Conservation (phyloP, 331 rosid species). For the Quercus lobata region DNA sequence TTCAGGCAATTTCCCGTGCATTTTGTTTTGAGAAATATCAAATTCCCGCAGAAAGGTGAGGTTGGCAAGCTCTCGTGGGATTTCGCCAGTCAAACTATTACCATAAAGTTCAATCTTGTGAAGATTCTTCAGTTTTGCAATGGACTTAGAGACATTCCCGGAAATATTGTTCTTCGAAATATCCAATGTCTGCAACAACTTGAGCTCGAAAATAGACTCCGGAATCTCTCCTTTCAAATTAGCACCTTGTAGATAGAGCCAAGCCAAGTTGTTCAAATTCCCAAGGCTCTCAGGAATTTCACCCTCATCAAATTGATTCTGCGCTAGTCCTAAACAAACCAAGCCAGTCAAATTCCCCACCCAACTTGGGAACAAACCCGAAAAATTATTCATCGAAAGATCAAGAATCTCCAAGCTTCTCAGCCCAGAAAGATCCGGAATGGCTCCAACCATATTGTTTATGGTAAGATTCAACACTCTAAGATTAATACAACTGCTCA, state of each 20-base stretch:
- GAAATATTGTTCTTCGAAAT: constrained; percentile 70
- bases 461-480: constrained; percentile 60
- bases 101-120: constrained; percentile 65
- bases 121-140: constrained; percentile 56
- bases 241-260: constrained; percentile 66
- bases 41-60: constrained; percentile 67
- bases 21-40: constrained; percentile 63
- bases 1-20: constrained; percentile 64
- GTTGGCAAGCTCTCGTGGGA: constrained; percentile 66
- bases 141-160: constrained; percentile 70
- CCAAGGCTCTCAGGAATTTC: constrained; percentile 62
- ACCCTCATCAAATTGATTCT: constrained; percentile 42
- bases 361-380: constrained; percentile 68
- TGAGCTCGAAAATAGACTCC: constrained; percentile 60
- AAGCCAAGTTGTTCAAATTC: constrained; percentile 65
- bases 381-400: constrained; percentile 58
- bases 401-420: constrained; percentile 60
- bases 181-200: constrained; percentile 67
- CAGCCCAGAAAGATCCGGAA: constrained; percentile 74
- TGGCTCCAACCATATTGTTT: constrained; percentile 48
- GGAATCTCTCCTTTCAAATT: constrained; percentile 78
- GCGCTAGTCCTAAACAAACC: constrained; percentile 56
- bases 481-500: constrained; percentile 47
- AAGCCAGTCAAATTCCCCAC: constrained; percentile 59
- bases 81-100: constrained; percentile 65